Evolutionary conservation across 345 rosid genomes (phyloP).

Genomic region (Populus deltoides): DNA sequence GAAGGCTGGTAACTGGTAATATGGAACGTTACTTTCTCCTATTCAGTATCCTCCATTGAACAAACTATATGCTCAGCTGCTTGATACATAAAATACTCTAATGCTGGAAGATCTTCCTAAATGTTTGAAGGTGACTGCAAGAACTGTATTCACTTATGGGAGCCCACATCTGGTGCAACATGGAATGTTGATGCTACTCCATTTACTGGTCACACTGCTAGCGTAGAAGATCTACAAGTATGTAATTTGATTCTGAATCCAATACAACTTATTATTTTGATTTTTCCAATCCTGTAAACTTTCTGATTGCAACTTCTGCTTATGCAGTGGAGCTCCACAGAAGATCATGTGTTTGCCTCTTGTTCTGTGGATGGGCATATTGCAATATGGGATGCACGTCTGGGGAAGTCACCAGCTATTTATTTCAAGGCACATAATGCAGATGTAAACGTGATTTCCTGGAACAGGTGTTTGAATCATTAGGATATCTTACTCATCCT

Average conservation of each 20-base stretch:
- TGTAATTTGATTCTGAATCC: neutral
- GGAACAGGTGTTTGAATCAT: conserved; percentile 72
- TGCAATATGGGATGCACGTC: conserved; percentile 86
- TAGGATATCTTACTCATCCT: neutral
- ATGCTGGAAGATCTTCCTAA: conserved; percentile 3
- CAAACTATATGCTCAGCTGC: neutral
- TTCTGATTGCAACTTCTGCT: conserved; percentile 14
- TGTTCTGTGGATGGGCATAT: conserved; percentile 78
- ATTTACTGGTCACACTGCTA: conserved; percentile 71
- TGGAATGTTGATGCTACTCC: conserved; percentile 82
- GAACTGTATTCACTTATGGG: conserved; percentile 83
- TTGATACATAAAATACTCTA: neutral
- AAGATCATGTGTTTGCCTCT: conserved; percentile 74
- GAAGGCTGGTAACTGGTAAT: conserved; percentile 86
- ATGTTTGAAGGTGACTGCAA: conserved; percentile 70
- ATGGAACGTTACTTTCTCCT: neutral
- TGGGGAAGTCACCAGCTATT: conserved; percentile 59
- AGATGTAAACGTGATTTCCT: conserved; percentile 93
- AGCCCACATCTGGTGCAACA: conserved; percentile 66
- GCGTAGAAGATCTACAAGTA: conserved; percentile 95
- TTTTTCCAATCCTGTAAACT: neutral
- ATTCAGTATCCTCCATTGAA: neutral
- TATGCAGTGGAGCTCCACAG: conserved; percentile 94
- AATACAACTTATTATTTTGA: neutral
- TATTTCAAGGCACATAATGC: conserved; percentile 84